Evolutionary conservation across 2,329 filamentous ascomycete species (phyloP).

Genomic region (Geoglossum cookeanum): DNA sequence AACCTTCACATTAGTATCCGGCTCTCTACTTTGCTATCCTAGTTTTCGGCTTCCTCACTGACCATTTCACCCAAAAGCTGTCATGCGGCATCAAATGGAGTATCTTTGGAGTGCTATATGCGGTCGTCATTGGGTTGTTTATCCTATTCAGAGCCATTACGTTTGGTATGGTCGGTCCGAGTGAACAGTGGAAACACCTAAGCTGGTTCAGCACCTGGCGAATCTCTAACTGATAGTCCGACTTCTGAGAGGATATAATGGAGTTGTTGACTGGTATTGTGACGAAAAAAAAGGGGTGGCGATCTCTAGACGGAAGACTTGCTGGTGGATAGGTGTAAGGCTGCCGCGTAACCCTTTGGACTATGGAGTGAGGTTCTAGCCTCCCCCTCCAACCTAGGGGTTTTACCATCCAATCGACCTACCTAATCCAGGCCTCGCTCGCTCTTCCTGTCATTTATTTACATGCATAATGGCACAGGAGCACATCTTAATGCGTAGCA

Average conservation of each 20-base stretch:
- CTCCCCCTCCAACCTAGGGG: no score
- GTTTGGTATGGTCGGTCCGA: conserved; percentile 83
- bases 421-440: no score
- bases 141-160: conserved; percentile 82
- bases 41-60: conserved; percentile 66
- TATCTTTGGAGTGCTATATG: conserved; percentile 59
- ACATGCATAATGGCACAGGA: no score
- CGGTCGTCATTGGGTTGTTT: conserved; percentile 60
- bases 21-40: conserved; percentile 95
- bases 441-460: no score
- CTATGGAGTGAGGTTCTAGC: no score
- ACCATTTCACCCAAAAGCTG: conserved; percentile 59
- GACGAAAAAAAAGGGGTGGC: neutral
- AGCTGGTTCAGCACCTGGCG: conserved; percentile 87
- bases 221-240: conserved; percentile 41
- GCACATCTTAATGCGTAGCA: neutral
- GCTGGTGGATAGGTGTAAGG: no score
- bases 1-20: conserved; percentile 39
- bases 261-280: neutral
- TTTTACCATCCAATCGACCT: no score
- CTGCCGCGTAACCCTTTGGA: no score
- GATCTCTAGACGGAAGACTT: neutral
- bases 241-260: neutral
- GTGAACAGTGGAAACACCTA: conserved; percentile 72
- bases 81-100: conserved; percentile 42